Conservation (phyloP, 2,329 filamentous ascomycete genomes). For the Purpureocillium takamizusanense region DNA sequence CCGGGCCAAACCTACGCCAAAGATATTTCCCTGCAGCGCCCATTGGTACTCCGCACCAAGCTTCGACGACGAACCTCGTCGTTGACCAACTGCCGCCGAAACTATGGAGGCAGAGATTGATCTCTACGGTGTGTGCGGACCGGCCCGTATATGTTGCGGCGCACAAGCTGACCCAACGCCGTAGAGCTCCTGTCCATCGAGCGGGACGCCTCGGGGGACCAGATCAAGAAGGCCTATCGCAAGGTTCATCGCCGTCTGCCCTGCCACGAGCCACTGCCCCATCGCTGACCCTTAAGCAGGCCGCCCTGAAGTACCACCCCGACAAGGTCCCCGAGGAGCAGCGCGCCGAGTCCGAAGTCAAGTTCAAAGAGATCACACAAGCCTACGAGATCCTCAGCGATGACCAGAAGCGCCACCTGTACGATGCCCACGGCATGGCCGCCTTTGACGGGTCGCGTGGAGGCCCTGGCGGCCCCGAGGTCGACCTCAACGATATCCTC, state of each 20-base stretch:
- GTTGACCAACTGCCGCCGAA: slow-evolving; percentile 3
- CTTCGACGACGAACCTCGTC: background rate
- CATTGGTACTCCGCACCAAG: background rate
- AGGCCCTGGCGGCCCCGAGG: slow-evolving; percentile 57
- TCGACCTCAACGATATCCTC: slow-evolving; percentile 87
- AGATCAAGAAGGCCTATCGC: slow-evolving; percentile 94
- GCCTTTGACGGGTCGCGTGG: slow-evolving; percentile 76
- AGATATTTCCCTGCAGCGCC: no score
- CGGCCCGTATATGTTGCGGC: background rate
- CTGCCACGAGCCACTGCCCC: background rate
- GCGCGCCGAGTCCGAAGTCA: slow-evolving; percentile 75
- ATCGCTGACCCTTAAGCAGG: slow-evolving; percentile 37
- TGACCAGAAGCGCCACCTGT: slow-evolving; percentile 84
- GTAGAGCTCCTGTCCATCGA: slow-evolving; percentile 72
- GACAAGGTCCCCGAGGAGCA: slow-evolving; percentile 89
- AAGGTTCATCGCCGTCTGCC: slow-evolving; percentile 53
- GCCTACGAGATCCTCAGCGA: slow-evolving; percentile 97
- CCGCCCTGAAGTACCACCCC: slow-evolving; percentile 80
- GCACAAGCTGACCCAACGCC: slow-evolving; percentile 4
- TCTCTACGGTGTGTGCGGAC: slow-evolving; percentile 44
- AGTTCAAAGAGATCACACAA: slow-evolving; percentile 87
- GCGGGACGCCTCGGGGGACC: slow-evolving; percentile 61
- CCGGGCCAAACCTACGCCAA: slow-evolving; percentile 1
- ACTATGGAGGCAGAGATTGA: slow-evolving; percentile 37
- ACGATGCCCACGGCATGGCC: slow-evolving; percentile 92